Evolutionary conservation across 805 yeast species (phyloP).

Genomic region (Scheffersomyces spartinae): DNA sequence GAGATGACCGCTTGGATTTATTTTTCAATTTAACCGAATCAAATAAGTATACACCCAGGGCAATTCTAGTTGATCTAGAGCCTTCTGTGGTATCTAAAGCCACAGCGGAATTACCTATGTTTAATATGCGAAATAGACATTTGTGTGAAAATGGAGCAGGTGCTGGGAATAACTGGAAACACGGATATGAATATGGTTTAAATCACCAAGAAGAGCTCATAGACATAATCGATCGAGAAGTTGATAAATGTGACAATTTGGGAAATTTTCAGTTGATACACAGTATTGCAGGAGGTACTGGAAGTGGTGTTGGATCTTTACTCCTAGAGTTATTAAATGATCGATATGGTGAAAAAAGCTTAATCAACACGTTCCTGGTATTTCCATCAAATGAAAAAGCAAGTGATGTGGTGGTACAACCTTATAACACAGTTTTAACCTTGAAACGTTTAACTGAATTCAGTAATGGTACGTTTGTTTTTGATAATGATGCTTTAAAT

Average conservation of each 20-base stretch:
- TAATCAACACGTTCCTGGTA: slow-evolving; percentile 75
- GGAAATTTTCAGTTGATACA: slow-evolving; percentile 88
- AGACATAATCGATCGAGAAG: slow-evolving; percentile 78
- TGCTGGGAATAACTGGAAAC: slow-evolving; percentile 95
- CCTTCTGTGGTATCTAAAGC: slow-evolving; percentile 76
- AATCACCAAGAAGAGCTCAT: slow-evolving; percentile 59
- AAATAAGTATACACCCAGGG: slow-evolving; percentile 77
- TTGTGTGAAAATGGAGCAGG: slow-evolving; percentile 77
- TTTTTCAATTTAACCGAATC: slow-evolving; percentile 73
- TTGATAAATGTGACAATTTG: slow-evolving; percentile 80
- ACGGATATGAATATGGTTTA: slow-evolving; percentile 72
- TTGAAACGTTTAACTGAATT: slow-evolving; percentile 70
- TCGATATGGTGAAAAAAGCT: slow-evolving; percentile 64
- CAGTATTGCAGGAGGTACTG: slow-evolving; percentile 98
- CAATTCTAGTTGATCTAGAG: slow-evolving; percentile 77
- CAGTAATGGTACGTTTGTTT: slow-evolving; percentile 80
- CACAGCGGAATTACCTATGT: slow-evolving; percentile 42
- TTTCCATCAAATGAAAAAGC: slow-evolving; percentile 70
- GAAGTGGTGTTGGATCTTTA: slow-evolving; percentile 87
- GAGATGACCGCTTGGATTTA: slow-evolving; percentile 70
- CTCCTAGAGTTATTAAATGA: slow-evolving; percentile 71
- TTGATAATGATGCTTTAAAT: slow-evolving; percentile 80
- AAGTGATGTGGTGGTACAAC: slow-evolving; percentile 96
- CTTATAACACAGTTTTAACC: slow-evolving; percentile 82
- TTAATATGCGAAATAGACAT: slow-evolving; percentile 76